Percentiles rank a stretch among this genome's conserved stretches.
These are phyloP conservation scores for Hemerocallis citrina DNA, from an alignment of 106 monocot genomes.

Conservation along the genomic window DNA sequence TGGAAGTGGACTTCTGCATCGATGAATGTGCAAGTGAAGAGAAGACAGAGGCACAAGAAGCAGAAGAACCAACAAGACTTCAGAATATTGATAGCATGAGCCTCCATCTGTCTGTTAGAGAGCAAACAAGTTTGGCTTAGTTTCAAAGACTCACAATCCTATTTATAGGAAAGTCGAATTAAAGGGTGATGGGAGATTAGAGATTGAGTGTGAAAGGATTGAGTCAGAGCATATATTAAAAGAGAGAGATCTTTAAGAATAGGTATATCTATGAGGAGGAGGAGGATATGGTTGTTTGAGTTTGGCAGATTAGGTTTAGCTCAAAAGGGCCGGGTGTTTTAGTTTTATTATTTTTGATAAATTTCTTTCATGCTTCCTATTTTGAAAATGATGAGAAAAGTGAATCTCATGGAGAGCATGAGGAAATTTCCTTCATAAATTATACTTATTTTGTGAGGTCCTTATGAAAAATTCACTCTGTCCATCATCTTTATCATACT, in stretches of 20 bases:
- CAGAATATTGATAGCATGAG: not conserved
- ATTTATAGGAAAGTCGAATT: not conserved
- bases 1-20: constrained; percentile 48
- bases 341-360: too few relatives aligned
- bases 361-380: too few relatives aligned
- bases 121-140: too few relatives aligned
- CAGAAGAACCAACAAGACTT: not conserved
- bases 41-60: constrained; percentile 16
- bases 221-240: not conserved
- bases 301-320: constrained; percentile 34
- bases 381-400: too few relatives aligned
- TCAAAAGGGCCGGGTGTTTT: not conserved
- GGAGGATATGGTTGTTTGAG: constrained; percentile 9
- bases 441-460: too few relatives aligned
- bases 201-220: not conserved
- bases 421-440: too few relatives aligned
- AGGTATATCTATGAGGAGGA: not conserved
- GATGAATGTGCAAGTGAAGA: constrained; percentile 5
- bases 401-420: too few relatives aligned
- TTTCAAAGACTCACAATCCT: too few relatives aligned
- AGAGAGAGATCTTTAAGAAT: too few relatives aligned
- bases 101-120: too few relatives aligned
- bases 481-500: too few relatives aligned
- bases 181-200: not conserved
- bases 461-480: too few relatives aligned